phyloP scores from a whole-genome alignment of 345 rosid genomes.

The Triadica sebifera region DNA sequence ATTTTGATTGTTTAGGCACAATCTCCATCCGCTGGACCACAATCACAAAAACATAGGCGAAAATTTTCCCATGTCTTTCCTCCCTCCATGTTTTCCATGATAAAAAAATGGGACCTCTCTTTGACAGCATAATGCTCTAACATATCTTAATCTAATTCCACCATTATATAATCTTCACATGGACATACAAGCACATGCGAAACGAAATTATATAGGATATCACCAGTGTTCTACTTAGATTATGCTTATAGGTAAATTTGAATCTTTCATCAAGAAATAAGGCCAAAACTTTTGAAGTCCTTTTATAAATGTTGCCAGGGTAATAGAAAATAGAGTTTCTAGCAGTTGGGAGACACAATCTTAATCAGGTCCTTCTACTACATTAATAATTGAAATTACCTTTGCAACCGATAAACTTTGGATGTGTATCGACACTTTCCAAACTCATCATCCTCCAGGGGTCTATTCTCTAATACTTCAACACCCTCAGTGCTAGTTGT shows the following conservation, averaged over 20 bases:
- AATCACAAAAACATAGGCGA: background rate
- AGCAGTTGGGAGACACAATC: background rate
- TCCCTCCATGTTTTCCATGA: background rate
- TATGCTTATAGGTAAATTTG: background rate
- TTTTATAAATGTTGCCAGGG: background rate
- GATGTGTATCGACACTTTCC: constrained; percentile 60
- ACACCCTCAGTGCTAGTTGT: constrained; percentile 56
- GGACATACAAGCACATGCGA: background rate
- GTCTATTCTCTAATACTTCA: constrained; percentile 50
- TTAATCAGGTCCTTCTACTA: background rate
- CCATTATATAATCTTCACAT: background rate
- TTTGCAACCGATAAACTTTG: constrained; percentile 60
- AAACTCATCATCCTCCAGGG: constrained; percentile 41
- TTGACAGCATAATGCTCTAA: background rate
- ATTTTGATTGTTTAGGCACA: background rate
- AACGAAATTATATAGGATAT: background rate
- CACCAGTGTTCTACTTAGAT: background rate
- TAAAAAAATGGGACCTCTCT: background rate
- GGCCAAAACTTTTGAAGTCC: background rate
- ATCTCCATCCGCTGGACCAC: background rate
- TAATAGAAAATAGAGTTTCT: background rate
- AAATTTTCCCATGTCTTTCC: background rate
- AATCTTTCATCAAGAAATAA: background rate
- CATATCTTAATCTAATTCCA: background rate
- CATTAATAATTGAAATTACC: constrained; percentile 32